These are phyloP conservation scores for Juglanconis juglandina DNA, from an alignment of 2,329 filamentous ascomycete species.

Conservation along the genomic window DNA sequence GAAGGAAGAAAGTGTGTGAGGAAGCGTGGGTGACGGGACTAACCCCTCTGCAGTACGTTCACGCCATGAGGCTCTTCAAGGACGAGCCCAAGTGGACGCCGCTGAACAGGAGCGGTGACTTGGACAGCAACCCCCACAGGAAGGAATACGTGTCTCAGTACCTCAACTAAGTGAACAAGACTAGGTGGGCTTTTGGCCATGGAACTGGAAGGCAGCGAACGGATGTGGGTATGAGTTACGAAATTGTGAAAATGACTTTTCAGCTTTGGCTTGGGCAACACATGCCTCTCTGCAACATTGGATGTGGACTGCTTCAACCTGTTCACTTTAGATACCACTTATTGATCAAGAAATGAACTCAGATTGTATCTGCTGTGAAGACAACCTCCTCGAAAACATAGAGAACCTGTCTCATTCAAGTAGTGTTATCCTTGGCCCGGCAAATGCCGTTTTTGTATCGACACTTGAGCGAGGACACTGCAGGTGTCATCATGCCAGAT, in stretches of 20 bases:
- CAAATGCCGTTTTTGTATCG: neutral
- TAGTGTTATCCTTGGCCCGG: slow-evolving; percentile 1
- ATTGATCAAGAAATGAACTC: neutral
- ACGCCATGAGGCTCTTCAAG: slow-evolving; percentile 95
- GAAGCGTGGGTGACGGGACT: slow-evolving; percentile 2
- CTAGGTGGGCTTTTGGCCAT: neutral
- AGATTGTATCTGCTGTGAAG: neutral
- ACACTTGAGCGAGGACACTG: neutral
- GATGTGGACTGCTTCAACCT: neutral
- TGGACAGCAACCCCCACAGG: slow-evolving; percentile 75
- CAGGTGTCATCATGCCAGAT: neutral
- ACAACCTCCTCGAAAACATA: neutral
- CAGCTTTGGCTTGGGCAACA: neutral
- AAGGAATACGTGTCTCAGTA: slow-evolving; percentile 68
- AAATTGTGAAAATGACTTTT: neutral
- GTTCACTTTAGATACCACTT: neutral
- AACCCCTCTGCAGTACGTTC: slow-evolving; percentile 66
- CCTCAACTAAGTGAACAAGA: slow-evolving; percentile 23
- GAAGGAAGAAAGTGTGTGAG: neutral
- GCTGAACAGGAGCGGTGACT: slow-evolving; percentile 72
- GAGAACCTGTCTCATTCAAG: neutral
- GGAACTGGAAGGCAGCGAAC: neutral
- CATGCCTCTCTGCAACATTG: neutral
- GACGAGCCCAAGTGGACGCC: slow-evolving; percentile 99
- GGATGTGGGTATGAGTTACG: neutral